Evolutionary conservation across 1,284 basidiomycete genomes (phyloP).

Genomic region (Cronartium quercuum): DNA sequence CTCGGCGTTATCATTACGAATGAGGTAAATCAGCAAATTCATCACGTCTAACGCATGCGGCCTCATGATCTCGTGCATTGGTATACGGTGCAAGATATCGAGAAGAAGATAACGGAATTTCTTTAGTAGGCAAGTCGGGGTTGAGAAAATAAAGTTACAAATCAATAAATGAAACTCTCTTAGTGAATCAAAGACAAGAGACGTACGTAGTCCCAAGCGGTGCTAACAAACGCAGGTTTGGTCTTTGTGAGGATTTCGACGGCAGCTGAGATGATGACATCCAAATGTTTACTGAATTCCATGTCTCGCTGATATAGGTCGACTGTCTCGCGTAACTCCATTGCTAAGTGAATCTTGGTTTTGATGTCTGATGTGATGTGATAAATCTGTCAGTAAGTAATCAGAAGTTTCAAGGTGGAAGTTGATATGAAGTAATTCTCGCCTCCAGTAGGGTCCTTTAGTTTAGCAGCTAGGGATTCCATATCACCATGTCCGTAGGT

Average conservation of each 20-base stretch:
- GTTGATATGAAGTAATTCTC: not conserved
- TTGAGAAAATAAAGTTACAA: not conserved
- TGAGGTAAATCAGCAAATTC: constrained; percentile 65
- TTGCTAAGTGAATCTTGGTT: constrained; percentile 61
- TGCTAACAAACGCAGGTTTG: constrained; percentile 69
- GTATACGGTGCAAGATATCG: constrained; percentile 81
- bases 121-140: constrained; percentile 46
- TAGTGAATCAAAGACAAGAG: constrained; percentile 18
- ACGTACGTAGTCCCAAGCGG: constrained; percentile 64
- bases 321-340: constrained; percentile 77
- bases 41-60: constrained; percentile 66
- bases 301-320: constrained; percentile 69
- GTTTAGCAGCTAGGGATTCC: constrained; percentile 42
- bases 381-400: not conserved
- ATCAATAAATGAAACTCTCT: constrained; percentile 18
- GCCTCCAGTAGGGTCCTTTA: constrained; percentile 42
- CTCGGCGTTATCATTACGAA: constrained; percentile 92
- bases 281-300: constrained; percentile 63
- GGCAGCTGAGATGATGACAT: constrained; percentile 64
- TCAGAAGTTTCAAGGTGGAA: not conserved
- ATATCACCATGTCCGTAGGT: constrained; percentile 39
- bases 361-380: constrained; percentile 40
- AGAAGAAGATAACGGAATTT: constrained; percentile 76
- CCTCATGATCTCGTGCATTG: constrained; percentile 70
- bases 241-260: constrained; percentile 71